A percentile compares a stretch with the other conserved stretches of the same genome.
Conservation (phyloP, 345 rosid species). For the Erucastrum elatum region DNA sequence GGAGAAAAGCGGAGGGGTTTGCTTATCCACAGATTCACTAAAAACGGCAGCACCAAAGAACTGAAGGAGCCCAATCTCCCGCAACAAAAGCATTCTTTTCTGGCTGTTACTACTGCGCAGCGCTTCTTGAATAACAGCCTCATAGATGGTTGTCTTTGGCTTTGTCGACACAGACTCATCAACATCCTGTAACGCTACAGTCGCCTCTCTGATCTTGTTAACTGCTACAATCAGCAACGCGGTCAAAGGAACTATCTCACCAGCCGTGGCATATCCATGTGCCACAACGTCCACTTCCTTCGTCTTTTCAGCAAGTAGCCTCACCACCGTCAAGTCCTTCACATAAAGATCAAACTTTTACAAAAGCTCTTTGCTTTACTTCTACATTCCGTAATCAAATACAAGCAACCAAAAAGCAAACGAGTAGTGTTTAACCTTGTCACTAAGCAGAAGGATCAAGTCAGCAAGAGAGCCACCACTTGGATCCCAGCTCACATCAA, state of each 20-base stretch:
- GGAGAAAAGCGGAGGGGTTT: constrained; percentile 51
- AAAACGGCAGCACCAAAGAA: constrained; percentile 56
- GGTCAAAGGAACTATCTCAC: constrained; percentile 42
- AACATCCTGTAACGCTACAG: background rate
- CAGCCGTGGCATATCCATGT: constrained; percentile 49
- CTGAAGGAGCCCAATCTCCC: constrained; percentile 73
- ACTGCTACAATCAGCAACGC: background rate
- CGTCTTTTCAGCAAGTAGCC: background rate
- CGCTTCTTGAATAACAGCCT: constrained; percentile 60
- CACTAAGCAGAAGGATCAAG: constrained; percentile 55
- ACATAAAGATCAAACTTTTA: background rate
- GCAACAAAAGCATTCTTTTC: constrained; percentile 61
- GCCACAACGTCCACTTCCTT: constrained; percentile 60
- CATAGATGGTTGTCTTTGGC: constrained; percentile 22
- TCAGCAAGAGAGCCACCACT: constrained; percentile 52
- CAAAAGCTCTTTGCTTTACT: background rate
- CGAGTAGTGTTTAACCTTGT: constrained; percentile 47
- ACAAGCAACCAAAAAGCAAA: constrained; percentile 39
- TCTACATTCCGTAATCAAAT: background rate
- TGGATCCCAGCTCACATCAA: constrained; percentile 65
- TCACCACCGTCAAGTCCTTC: background rate
- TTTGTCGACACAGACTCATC: constrained; percentile 26
- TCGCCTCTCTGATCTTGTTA: background rate
- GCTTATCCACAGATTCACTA: constrained; percentile 42
- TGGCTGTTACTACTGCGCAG: constrained; percentile 35